phyloP scores from a whole-genome alignment of 2,329 filamentous ascomycete species.

The Grosmannia serpens region DNA sequence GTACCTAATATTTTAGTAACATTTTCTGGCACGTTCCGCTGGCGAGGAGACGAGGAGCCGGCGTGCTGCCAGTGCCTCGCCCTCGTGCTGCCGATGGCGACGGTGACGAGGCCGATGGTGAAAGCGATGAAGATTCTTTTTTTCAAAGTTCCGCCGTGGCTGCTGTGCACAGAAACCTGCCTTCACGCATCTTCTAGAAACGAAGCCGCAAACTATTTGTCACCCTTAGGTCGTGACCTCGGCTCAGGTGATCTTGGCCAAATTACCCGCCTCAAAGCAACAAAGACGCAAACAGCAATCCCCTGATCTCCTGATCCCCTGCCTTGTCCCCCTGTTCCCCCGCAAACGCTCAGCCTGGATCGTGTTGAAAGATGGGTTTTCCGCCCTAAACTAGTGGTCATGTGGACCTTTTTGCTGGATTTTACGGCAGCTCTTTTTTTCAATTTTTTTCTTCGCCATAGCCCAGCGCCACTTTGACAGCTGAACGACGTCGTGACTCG shows the following conservation, averaged over 20 bases:
- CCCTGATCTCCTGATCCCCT: not conserved
- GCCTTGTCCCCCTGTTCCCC: not conserved
- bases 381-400: not conserved
- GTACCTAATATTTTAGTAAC: slow-evolving; percentile 20
- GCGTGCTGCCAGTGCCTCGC: not conserved
- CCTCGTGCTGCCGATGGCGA: not conserved
- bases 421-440: not conserved
- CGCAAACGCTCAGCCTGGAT: not conserved
- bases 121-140: not conserved
- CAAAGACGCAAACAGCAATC: not conserved
- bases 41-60: not conserved
- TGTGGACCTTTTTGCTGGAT: not conserved
- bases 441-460: not conserved
- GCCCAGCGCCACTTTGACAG: not conserved
- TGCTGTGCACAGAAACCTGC: no score
- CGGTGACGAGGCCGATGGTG: not conserved
- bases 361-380: not conserved
- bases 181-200: no score
- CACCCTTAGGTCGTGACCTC: not conserved
- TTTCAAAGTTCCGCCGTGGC: not conserved
- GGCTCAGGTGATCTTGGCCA: not conserved
- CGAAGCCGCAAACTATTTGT: no score
- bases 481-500: not conserved
- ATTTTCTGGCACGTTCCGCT: slow-evolving; percentile 5
- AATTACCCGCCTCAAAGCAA: not conserved